phyloP scores from a whole-genome alignment of 148 eudicot species.

The Arctostaphylos glauca region DNA sequence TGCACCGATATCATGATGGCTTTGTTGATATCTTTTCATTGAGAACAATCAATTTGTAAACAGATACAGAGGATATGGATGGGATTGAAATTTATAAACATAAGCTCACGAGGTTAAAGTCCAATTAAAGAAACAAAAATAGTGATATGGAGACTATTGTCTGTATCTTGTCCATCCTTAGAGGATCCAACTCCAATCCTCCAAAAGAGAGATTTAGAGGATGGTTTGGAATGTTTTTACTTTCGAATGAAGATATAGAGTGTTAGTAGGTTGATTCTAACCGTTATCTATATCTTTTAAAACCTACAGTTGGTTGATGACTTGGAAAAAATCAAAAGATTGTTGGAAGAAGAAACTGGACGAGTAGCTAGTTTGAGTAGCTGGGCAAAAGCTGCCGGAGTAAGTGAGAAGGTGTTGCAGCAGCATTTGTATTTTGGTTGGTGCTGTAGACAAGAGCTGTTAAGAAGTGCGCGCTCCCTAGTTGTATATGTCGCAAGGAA shows the following conservation, averaged over 20 bases:
- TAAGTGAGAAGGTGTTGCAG: constrained; percentile 61
- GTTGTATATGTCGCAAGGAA: constrained; percentile 71
- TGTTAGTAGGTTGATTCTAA: neutral
- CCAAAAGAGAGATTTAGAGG: neutral
- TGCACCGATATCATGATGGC: neutral
- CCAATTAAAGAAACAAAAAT: neutral
- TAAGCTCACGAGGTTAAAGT: neutral
- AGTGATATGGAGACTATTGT: neutral
- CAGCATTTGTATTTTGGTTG: constrained; percentile 63
- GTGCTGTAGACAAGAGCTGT: constrained; percentile 71
- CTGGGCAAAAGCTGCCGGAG: constrained; percentile 88
- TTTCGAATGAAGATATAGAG: neutral
- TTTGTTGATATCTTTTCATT: neutral
- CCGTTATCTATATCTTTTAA: constrained; percentile 15
- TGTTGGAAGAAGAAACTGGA: constrained; percentile 67
- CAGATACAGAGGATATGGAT: neutral
- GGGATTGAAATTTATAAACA: neutral
- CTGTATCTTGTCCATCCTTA: neutral
- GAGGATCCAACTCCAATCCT: neutral
- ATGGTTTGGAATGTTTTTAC: neutral
- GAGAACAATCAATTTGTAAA: neutral
- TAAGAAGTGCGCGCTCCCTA: constrained; percentile 69
- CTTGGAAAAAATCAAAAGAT: constrained; percentile 59
- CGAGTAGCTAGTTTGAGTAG: constrained; percentile 44
- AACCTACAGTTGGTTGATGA: constrained; percentile 60